These are phyloP conservation scores for Sugiyamaella boreocaroliniensis DNA, from an alignment of 805 yeast species.

Conservation along the genomic window DNA sequence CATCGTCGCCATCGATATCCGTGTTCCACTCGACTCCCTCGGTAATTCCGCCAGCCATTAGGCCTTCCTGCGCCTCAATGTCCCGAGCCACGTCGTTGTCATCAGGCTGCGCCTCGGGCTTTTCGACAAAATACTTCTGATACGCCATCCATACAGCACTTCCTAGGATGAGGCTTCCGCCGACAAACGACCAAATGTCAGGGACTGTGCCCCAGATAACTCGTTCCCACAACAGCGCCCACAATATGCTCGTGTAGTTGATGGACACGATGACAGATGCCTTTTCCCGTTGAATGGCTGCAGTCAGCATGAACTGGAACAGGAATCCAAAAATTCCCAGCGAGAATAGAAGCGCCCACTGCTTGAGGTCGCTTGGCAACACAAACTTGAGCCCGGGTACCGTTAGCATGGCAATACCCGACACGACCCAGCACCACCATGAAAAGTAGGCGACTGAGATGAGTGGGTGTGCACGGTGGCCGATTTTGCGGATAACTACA, in stretches of 20 bases:
- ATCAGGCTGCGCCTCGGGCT: no score
- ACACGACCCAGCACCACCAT: slow-evolving; percentile 47
- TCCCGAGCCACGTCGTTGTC: no score
- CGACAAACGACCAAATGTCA: slow-evolving; percentile 57
- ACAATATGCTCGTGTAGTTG: slow-evolving; percentile 69
- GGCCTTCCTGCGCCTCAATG: no score
- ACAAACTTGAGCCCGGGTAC: slow-evolving; percentile 56
- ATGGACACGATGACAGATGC: slow-evolving; percentile 74
- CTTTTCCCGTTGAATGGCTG: slow-evolving; percentile 74
- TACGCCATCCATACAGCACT: slow-evolving; percentile 49
- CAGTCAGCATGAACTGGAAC: slow-evolving; percentile 72
- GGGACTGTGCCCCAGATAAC: slow-evolving; percentile 70
- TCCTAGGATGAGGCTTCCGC: slow-evolving; percentile 59
- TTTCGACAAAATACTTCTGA: background rate
- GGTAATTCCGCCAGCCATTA: no score
- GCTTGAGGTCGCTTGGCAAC: slow-evolving; percentile 52
- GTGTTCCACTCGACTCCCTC: background rate
- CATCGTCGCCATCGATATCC: background rate
- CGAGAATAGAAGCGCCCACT: slow-evolving; percentile 56
- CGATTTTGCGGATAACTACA: slow-evolving; percentile 67
- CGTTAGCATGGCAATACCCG: slow-evolving; percentile 45
- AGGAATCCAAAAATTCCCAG: slow-evolving; percentile 76
- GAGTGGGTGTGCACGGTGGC: slow-evolving; percentile 72
- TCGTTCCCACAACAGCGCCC: slow-evolving; percentile 71
- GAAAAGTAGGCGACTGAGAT: slow-evolving; percentile 75